These are phyloP conservation scores for Hypoxylon sp. DNA, from an alignment of 2,329 filamentous ascomycete species.

Conservation along the genomic window DNA sequence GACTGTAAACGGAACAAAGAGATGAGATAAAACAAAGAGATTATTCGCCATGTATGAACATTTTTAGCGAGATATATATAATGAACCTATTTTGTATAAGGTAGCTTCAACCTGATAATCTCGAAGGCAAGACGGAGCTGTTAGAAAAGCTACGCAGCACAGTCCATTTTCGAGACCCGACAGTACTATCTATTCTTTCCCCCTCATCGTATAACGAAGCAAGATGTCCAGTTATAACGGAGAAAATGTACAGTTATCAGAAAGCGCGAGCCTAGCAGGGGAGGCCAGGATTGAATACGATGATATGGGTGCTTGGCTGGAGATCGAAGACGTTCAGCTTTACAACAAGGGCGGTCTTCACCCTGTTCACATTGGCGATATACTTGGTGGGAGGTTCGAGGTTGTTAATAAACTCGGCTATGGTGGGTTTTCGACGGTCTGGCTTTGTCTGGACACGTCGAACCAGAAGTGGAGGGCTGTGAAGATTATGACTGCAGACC, in stretches of 20 bases:
- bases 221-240: not conserved
- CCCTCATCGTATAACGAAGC: not conserved
- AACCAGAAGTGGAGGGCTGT: constrained; percentile 12
- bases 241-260: not conserved
- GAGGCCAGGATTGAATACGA: not conserved
- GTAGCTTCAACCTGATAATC: not conserved
- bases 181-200: not conserved
- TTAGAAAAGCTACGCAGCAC: not conserved
- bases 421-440: constrained; percentile 16
- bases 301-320: not conserved
- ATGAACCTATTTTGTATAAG: not conserved
- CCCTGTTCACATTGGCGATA: not conserved
- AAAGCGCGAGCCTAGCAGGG: not conserved
- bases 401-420: constrained; percentile 33
- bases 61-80: not conserved
- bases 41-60: not conserved
- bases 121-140: not conserved
- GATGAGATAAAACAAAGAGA: not conserved
- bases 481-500: constrained; percentile 27
- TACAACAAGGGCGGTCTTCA: not conserved
- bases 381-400: constrained; percentile 10
- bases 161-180: not conserved
- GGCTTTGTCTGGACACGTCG: constrained; percentile 28
- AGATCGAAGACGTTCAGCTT: not conserved
- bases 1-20: not conserved